Evolutionary conservation across 2,329 filamentous ascomycete genomes (phyloP), one percentile per base, ranked within the genome.

Genomic region (Gyromitra esculenta): DNA sequence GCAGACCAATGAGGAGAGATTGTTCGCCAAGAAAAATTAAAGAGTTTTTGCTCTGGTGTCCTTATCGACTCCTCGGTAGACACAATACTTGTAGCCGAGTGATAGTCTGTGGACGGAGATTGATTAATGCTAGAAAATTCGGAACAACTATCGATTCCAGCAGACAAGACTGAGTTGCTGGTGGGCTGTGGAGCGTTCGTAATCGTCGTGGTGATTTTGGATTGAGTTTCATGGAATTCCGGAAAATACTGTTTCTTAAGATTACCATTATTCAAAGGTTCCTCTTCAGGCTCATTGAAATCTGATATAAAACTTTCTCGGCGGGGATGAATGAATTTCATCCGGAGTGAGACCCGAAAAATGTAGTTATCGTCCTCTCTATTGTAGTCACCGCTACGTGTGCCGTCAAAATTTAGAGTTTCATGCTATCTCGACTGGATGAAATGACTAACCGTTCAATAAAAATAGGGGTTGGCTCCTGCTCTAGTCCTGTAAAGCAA

Each of bases 1-100:
- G 62, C 76, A 35, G 76, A 77, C 76, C 76, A 77, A 52, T 76
- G 76, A 18, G 76, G 76, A 31, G 73, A 77, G n/a, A 76, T 68
- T 2, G n/a, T 59, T 59, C 54, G 50, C 37, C 50, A 52, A 8
- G 76, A 73, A 37, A 76, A 54, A 59, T 76, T 62, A 25, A 72
- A 72, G 52, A 56, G 57, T 25, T 52, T 67, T 35, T 67, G 68
- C 11, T 74, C 54, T n/a, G 75, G 75, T 35, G 75, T 64, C 5
- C 25, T 69, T 43, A 59, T 37, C 3, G 41, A 35, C 5, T 52
- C 52, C 48, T 71, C 39, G 57, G 76, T 62, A 39, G 71, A 57
- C 31, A 65, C 4, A 9, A 54, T 9, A 52, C 72, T 75, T 52
- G 39, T 15, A 35, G 65, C 39, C 39, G 72, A 71, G 21, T 41